Conservation (phyloP, 2,329 filamentous ascomycete genomes). For the Epichloe sibirici region DNA sequence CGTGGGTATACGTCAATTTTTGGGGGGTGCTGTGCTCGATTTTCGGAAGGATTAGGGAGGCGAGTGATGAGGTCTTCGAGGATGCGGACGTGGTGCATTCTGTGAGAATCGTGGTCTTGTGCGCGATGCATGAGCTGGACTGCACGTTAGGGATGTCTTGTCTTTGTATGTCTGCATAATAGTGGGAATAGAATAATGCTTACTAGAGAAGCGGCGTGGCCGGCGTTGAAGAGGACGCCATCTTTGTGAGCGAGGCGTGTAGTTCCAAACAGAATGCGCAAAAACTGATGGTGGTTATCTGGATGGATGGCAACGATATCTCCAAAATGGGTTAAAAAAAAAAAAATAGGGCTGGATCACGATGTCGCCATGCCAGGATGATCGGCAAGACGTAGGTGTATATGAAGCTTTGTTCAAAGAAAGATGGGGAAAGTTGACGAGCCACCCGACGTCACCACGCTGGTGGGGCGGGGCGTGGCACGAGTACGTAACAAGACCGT, state of each 20-base stretch:
- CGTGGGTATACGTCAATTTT: constrained; percentile 91
- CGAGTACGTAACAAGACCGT: neutral
- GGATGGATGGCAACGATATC: neutral
- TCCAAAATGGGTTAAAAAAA: neutral
- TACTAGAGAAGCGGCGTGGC: constrained; percentile 64
- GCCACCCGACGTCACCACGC: constrained; percentile 3
- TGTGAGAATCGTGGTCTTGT: constrained; percentile 82
- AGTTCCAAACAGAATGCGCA: neutral
- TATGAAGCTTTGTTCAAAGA: neutral
- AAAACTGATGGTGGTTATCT: neutral
- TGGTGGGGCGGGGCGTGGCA: neutral
- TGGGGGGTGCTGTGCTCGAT: constrained; percentile 72
- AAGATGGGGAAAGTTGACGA: neutral
- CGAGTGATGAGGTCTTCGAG: constrained; percentile 72
- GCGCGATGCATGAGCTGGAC: constrained; percentile 70
- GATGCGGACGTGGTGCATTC: constrained; percentile 84
- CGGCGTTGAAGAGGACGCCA: constrained; percentile 60
- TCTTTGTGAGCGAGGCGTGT: constrained; percentile 18
- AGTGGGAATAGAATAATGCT: constrained; percentile 4
- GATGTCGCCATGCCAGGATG: neutral
- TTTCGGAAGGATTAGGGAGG: constrained; percentile 89
- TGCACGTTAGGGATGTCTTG: neutral
- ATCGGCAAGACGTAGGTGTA: neutral
- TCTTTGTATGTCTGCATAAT: neutral
- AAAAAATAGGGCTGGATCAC: neutral